A percentile compares a stretch with the other conserved stretches of the same genome.
phyloP scores from a whole-genome alignment of 73 alveolate genomes.

The Halteria grandinella region DNA sequence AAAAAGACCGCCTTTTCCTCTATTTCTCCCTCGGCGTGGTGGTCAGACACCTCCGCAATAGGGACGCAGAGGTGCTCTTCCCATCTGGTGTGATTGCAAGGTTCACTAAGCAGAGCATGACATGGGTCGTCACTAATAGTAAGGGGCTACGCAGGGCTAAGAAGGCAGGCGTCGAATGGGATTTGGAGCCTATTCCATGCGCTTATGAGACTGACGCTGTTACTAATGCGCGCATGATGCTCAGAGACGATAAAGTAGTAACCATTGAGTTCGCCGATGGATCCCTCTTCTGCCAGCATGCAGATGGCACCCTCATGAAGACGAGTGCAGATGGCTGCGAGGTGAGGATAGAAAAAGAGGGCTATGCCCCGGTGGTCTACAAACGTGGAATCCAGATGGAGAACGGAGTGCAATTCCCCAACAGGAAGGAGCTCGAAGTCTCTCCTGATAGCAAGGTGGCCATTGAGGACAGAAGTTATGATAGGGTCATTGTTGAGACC shows the following conservation, averaged over 20 bases:
- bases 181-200: conserved; percentile 83
- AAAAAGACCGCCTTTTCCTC: no score
- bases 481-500: no score
- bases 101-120: conserved; percentile 48
- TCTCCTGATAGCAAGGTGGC: no score
- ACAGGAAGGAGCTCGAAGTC: conserved; percentile 53
- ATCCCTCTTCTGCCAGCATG: conserved; percentile 83
- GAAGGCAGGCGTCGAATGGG: conserved; percentile 52
- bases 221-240: conserved; percentile 85
- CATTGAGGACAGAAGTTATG: no score
- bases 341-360: conserved; percentile 85
- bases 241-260: conserved; percentile 93
- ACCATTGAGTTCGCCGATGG: conserved; percentile 88
- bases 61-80: conserved; percentile 71
- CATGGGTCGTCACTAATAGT: conserved; percentile 79
- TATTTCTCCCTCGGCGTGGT: conserved; percentile 37
- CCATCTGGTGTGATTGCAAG: conserved; percentile 77
- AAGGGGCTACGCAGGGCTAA: conserved; percentile 69
- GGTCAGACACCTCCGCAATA: conserved; percentile 67
- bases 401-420: neutral
- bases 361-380: conserved; percentile 78
- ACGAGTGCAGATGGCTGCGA: conserved; percentile 79
- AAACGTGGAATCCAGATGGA: neutral
- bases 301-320: conserved; percentile 92
- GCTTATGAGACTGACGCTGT: conserved; percentile 92